Evolutionary conservation across 169 alveolate genomes (phyloP), one percentile per base, ranked within the genome.

Genomic region (Cryptosporidium sp.): DNA sequence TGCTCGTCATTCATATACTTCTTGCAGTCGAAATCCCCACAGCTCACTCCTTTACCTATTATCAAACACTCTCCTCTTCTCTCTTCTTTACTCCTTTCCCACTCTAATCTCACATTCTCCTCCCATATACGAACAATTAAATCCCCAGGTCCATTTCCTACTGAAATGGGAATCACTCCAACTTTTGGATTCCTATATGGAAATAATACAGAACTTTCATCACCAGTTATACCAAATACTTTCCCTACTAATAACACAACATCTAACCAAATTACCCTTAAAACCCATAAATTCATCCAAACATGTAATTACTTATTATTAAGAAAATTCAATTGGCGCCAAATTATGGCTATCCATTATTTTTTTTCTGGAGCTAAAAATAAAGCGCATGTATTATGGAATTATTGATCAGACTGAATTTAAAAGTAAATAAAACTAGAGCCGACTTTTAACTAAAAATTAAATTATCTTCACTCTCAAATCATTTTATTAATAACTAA

Each of bases 51-150:
- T 4, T 6, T 39, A 26, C 89, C 89, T 9, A 80, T 48, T 23
- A 61, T 18, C 33, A 80, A 31, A 21, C 89, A 80, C 26, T 39
- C 72, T 37, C 61, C 18, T 35, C 42, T 18, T 48, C 56, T 2
- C 56, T 48, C 35, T 62, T 48, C 29, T 26, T 14, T 4, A 1
- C 8, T 18, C 23, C 65, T n/a, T 39, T 80, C 18, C 51, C n/a
- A 16, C 5, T 48, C 75, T 10, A 44, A 26, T 56, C 4, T 35
- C 56, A 56, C 37, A 21, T 33, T 23, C 44, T 65, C 73, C 23
- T 80, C 75, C 89, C 89, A 80, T 10, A 80, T 62, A 31, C 89
- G 56, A 18, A 80, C 45, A 60, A 60, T 21, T 3, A 29, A n/a
- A n/a, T 37, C 51, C 16, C 51, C 48, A 29, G n/a, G 3, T 18